Base-by-base conservation (phyloP, 176 grass and related monocot genomes). In the Melocanna baccifera region DNA sequence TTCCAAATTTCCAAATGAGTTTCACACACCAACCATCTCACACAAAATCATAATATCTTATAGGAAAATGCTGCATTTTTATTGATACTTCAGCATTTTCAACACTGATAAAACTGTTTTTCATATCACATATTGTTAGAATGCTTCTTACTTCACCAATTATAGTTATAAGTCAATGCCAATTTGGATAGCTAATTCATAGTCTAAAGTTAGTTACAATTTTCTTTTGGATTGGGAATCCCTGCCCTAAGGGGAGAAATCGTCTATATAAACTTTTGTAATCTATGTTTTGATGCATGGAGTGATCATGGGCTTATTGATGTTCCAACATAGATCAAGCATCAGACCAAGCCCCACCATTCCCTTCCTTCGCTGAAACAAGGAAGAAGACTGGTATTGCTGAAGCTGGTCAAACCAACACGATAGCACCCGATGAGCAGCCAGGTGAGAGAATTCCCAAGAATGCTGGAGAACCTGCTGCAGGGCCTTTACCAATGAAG, bases 341-440 rank as follows among this genome's bases (percentile, higher is more conserved):
- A 11, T 32, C 41, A 62, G 34, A 16, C 30, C 48, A 73, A 66
- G 43, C 48, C 51, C 50, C 69, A 40, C 28, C 30, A 12, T 1
- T 26, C 5, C 51, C 74, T 80, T 81, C 62, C 73, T 76, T 67
- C n/a, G 12, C 66, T 66, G 40, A 75, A 50, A 51, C 40, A 75
- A 69, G 30, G 69, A 75, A 48, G 75, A 73, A 85, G 62, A 42
- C 22, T 36, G 76, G 6, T 80, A 73, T 74, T 41, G 39, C 29
- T 84, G 75, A 80, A 89, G 70, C 67, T 45, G 50, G 59, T 59
- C 58, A 67, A 66, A 79, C 58, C 6, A 63, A n/a, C 40, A 34
- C 14, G 1, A 20, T 43, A 65, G 68, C 14, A 10, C 9, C 67
- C 15, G 46, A 57, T 67, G 67, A 46, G 58, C 58, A 79, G 48